Conservation (phyloP, 2,329 filamentous ascomycete genomes). For the Paecilomyces formosus region DNA sequence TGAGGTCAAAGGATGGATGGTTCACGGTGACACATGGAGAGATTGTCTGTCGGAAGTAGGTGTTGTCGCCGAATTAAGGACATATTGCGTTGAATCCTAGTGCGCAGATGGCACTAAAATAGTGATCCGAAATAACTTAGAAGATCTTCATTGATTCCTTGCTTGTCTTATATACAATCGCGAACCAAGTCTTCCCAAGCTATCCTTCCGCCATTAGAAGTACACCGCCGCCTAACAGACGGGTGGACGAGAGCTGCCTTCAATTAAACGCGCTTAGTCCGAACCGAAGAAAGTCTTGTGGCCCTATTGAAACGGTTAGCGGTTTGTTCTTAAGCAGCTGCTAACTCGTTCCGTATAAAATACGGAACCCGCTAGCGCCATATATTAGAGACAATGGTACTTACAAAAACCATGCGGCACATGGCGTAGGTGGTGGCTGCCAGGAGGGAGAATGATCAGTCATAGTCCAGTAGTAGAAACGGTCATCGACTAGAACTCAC, state of each 20-base stretch:
- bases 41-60: slow-evolving; percentile 7
- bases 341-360: not conserved
- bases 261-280: slow-evolving; percentile 18
- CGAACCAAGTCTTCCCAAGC: slow-evolving; percentile 19
- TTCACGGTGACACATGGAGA: slow-evolving; percentile 9
- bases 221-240: slow-evolving; percentile 18
- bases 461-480: slow-evolving; percentile 4
- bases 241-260: slow-evolving; percentile 3
- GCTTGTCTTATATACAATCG: slow-evolving; percentile 30
- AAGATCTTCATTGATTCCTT: slow-evolving; percentile 21
- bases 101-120: slow-evolving; percentile 1
- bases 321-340: slow-evolving; percentile 3
- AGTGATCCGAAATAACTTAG: not conserved
- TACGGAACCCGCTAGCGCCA: not conserved
- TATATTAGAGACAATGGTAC: slow-evolving; percentile 15
- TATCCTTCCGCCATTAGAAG: slow-evolving; percentile 24
- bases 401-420: slow-evolving; percentile 36
- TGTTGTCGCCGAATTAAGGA: not conserved
- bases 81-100: not conserved
- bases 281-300: slow-evolving; percentile 56
- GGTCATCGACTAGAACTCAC: slow-evolving; percentile 29
- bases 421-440: slow-evolving; percentile 35
- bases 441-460: slow-evolving; percentile 7
- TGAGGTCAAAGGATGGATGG: slow-evolving; percentile 10
- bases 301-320: slow-evolving; percentile 37